Conservation (phyloP, 2,329 filamentous ascomycete species). For the Aspergillus ustus region DNA sequence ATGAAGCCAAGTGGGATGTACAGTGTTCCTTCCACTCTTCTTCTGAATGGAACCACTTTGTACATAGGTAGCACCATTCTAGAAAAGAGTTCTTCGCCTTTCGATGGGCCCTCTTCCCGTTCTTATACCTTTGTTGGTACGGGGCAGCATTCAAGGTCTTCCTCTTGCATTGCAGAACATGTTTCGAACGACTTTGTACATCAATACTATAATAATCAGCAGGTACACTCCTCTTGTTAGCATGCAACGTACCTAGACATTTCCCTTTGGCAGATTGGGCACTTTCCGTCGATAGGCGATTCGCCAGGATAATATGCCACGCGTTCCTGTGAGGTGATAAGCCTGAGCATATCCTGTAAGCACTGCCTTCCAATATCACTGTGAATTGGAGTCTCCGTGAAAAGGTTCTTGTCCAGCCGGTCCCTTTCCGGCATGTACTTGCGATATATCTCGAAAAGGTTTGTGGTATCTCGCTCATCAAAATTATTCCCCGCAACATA, state of each 20-base stretch:
- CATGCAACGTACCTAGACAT: too few relatives aligned
- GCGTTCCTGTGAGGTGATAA: too few relatives aligned
- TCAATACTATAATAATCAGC: too few relatives aligned
- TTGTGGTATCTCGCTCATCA: constrained; percentile 21
- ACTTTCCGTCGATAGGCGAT: too few relatives aligned
- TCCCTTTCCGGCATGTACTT: constrained; percentile 8
- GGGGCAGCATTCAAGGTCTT: too few relatives aligned
- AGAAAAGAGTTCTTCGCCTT: not conserved
- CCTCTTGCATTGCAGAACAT: too few relatives aligned
- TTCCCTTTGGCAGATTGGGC: too few relatives aligned
- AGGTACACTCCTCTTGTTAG: too few relatives aligned
- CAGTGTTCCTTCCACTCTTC: constrained; percentile 15
- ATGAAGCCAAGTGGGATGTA: constrained; percentile 1
- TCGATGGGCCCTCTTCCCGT: too few relatives aligned
- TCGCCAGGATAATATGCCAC: too few relatives aligned
- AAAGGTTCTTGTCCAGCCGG: constrained; percentile 16
- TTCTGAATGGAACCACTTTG: constrained; percentile 6
- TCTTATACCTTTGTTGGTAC: too few relatives aligned
- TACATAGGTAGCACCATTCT: constrained; percentile 20
- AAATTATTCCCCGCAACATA: constrained; percentile 29
- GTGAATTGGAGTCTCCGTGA: constrained; percentile 24
- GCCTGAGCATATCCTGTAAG: constrained; percentile 23
- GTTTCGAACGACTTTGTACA: too few relatives aligned
- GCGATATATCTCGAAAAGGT: constrained; percentile 26
- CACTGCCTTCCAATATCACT: constrained; percentile 24